These are phyloP conservation scores for Takakia lepidozioides DNA, from an alignment of 225 moss, liverwort and hornwort genomes.

Conservation along the genomic window DNA sequence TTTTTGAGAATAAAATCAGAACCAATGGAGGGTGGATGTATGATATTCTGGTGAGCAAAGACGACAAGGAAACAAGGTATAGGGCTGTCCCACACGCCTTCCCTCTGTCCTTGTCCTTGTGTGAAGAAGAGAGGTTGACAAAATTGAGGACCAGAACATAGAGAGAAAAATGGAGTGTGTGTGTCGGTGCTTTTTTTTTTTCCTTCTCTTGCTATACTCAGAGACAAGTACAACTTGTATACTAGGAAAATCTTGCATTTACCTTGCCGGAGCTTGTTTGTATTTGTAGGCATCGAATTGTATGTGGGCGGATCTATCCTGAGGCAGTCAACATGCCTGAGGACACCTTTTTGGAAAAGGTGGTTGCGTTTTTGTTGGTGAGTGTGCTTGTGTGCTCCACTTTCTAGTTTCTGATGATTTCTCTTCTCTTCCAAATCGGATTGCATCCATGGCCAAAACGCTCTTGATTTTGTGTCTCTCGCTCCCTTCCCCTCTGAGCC, in stretches of 20 bases:
- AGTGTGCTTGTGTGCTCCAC: conserved; percentile 1
- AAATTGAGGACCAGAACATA: background rate
- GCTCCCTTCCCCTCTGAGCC: too few species aligned
- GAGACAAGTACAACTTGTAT: too few species aligned
- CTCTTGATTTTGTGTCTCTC: too few species aligned
- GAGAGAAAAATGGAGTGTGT: too few species aligned
- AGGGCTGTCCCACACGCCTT: too few species aligned
- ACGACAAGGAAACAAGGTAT: conserved; percentile 88
- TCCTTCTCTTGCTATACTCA: too few species aligned
- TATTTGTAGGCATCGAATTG: conserved; percentile 74
- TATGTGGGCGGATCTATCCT: conserved; percentile 84
- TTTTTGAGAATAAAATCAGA: conserved; percentile 69
- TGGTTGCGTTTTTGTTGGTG: conserved; percentile 88
- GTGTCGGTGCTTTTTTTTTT: too few species aligned
- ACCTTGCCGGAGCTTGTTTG: too few species aligned
- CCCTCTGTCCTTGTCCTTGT: background rate
- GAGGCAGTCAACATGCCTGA: conserved; percentile 64
- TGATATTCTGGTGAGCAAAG: conserved; percentile 90
- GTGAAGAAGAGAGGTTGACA: background rate
- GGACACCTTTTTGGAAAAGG: conserved; percentile 78
- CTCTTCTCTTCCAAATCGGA: background rate
- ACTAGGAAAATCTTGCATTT: too few species aligned
- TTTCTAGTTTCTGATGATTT: background rate
- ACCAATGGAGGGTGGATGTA: conserved; percentile 98
- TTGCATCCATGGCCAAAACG: too few species aligned